Evolutionary conservation across 2,329 filamentous ascomycete genomes (phyloP).

Genomic region (Ceratocystis eucalypticola): DNA sequence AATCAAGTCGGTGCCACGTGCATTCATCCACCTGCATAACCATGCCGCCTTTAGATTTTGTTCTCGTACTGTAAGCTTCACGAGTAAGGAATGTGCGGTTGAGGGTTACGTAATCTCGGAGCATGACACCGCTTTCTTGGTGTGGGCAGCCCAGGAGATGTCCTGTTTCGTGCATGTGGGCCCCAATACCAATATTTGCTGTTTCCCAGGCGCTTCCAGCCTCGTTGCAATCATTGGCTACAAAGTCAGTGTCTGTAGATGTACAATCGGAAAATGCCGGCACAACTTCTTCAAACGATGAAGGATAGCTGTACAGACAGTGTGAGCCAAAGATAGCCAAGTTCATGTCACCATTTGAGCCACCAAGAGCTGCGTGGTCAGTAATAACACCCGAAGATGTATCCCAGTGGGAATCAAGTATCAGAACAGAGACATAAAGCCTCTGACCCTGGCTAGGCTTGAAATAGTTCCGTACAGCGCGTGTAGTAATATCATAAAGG

Average conservation of each 20-base stretch:
- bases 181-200: slow-evolving; percentile 87
- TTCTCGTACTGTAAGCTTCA: slow-evolving; percentile 78
- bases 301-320: slow-evolving; percentile 79
- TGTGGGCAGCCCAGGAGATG: slow-evolving; percentile 84
- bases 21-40: slow-evolving; percentile 72
- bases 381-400: slow-evolving; percentile 52
- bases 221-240: slow-evolving; percentile 78
- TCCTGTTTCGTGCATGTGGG: slow-evolving; percentile 80
- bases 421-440: slow-evolving; percentile 73
- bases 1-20: slow-evolving; percentile 79
- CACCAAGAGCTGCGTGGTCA: slow-evolving; percentile 75
- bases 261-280: slow-evolving; percentile 85
- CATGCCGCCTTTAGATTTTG: slow-evolving; percentile 65
- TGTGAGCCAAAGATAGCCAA: slow-evolving; percentile 89
- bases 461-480: slow-evolving; percentile 69
- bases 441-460: slow-evolving; percentile 61
- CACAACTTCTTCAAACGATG: slow-evolving; percentile 77
- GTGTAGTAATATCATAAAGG: slow-evolving; percentile 61
- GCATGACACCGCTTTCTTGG: slow-evolving; percentile 84
- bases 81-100: slow-evolving; percentile 71
- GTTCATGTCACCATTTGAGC: slow-evolving; percentile 56
- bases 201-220: slow-evolving; percentile 88
- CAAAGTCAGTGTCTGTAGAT: slow-evolving; percentile 62
- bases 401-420: slow-evolving; percentile 87
- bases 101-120: slow-evolving; percentile 70